Evolutionary conservation across 108 stramenopile species (phyloP).

Genomic region (Cyclotella distinguenda): DNA sequence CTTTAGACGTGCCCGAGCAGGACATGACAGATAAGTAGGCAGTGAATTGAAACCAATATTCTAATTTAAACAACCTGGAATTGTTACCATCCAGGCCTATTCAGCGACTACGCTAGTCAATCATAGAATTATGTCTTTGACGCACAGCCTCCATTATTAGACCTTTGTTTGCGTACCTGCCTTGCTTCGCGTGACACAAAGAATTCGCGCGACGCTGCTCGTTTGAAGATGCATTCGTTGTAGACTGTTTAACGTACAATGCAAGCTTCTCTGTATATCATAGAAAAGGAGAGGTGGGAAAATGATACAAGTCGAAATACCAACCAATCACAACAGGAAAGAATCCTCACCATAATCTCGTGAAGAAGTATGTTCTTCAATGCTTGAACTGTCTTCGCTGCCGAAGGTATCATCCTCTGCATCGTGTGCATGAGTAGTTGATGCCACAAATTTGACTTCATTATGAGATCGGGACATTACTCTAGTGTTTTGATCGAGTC

Average conservation of each 20-base stretch:
- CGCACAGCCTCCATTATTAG: constrained; percentile 16
- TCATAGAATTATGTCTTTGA: neutral
- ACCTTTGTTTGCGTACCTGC: constrained; percentile 2
- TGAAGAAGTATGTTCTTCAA: neutral
- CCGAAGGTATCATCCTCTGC: neutral
- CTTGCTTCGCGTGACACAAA: constrained; percentile 9
- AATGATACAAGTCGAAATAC: no score
- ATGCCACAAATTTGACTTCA: neutral
- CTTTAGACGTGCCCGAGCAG: constrained; percentile 21
- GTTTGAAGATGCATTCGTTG: constrained; percentile 14
- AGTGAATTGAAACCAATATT: no score
- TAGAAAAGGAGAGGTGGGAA: no score
- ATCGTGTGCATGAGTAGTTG: constrained; percentile 5
- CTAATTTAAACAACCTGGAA: no score
- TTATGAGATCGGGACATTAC: constrained; percentile 1
- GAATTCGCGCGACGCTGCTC: constrained; percentile 11
- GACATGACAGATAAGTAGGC: no score
- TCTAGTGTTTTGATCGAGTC: constrained; percentile 4
- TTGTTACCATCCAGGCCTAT: no score
- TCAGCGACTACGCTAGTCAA: no score
- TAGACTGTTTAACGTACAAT: constrained; percentile 1
- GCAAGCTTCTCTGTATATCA: constrained; percentile 5
- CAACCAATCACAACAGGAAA: no score
- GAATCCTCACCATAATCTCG: neutral
- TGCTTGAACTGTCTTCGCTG: neutral